These are phyloP conservation scores for Debaryomyces psychrophilus DNA, from an alignment of 1,139 yeast species.

Conservation along the genomic window DNA sequence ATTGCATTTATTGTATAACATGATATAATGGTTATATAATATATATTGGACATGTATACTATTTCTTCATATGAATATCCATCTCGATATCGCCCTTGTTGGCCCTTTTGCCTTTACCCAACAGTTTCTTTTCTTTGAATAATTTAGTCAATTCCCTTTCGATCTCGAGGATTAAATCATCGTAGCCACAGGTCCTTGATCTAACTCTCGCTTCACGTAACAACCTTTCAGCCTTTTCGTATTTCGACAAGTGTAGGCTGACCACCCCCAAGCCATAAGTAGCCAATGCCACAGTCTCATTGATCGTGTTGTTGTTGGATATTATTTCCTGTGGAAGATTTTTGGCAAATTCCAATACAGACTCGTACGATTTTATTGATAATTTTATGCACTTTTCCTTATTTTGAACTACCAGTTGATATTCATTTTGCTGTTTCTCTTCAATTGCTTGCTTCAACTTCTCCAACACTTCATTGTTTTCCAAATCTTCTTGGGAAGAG, in stretches of 20 bases:
- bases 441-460: slow-evolving; percentile 12
- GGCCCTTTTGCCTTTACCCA: slow-evolving; percentile 3
- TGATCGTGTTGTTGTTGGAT: slow-evolving; percentile 25
- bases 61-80: slow-evolving; percentile 21
- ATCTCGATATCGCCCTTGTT: slow-evolving; percentile 19
- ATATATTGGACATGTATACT: not conserved
- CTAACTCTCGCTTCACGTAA: slow-evolving; percentile 72
- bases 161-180: slow-evolving; percentile 63
- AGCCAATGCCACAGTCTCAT: slow-evolving; percentile 75
- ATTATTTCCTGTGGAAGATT: slow-evolving; percentile 41
- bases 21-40: not conserved
- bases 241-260: slow-evolving; percentile 58
- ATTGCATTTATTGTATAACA: not conserved
- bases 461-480: slow-evolving; percentile 16
- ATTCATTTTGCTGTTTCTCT: slow-evolving; percentile 20
- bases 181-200: slow-evolving; percentile 69
- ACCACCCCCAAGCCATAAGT: slow-evolving; percentile 87
- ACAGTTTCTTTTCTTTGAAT: slow-evolving; percentile 33
- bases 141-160: slow-evolving; percentile 64
- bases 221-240: slow-evolving; percentile 59
- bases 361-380: slow-evolving; percentile 51
- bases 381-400: slow-evolving; percentile 46
- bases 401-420: slow-evolving; percentile 25
- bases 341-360: slow-evolving; percentile 59
- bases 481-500: slow-evolving; percentile 3